Conservation (phyloP, 768 basidiomycete genomes). For the Trichaptum fuscoviolaceum region DNA sequence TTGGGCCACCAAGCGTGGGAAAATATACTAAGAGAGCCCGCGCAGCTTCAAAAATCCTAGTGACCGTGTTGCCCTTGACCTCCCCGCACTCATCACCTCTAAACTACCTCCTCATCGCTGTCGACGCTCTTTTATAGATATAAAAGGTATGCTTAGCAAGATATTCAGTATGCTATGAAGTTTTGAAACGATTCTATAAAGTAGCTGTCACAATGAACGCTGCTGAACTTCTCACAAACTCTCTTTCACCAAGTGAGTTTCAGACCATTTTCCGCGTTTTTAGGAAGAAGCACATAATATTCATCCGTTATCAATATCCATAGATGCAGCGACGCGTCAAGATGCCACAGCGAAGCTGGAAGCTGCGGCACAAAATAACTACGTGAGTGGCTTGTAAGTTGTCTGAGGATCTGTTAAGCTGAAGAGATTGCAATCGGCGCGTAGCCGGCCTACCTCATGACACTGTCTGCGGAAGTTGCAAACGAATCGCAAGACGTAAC, state of each 20-base stretch:
- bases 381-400: conserved; percentile 46
- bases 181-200: not conserved
- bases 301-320: conserved; percentile 13
- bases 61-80: conserved; percentile 13
- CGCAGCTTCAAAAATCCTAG: conserved; percentile 25
- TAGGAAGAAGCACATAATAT: conserved; percentile 18
- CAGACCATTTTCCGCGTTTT: conserved; percentile 27
- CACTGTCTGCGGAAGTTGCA: conserved; percentile 80
- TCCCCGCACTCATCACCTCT: conserved; percentile 14
- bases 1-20: conserved; percentile 2
- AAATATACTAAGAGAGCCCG: conserved; percentile 14
- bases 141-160: not conserved
- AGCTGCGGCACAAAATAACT: conserved; percentile 80
- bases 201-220: conserved; percentile 67
- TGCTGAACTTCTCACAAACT: conserved; percentile 84
- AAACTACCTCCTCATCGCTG: conserved; percentile 17
- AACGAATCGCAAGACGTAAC: conserved; percentile 67
- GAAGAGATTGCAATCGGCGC: conserved; percentile 9
- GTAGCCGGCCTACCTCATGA: conserved; percentile 89
- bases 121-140: conserved; percentile 16
- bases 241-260: conserved; percentile 80
- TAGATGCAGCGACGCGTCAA: conserved; percentile 88
- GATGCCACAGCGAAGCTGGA: conserved; percentile 89
- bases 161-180: not conserved
- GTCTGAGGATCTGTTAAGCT: not conserved